phyloP scores from a whole-genome alignment of 2,329 filamentous ascomycete genomes.

The Paracamarosporium sp. region DNA sequence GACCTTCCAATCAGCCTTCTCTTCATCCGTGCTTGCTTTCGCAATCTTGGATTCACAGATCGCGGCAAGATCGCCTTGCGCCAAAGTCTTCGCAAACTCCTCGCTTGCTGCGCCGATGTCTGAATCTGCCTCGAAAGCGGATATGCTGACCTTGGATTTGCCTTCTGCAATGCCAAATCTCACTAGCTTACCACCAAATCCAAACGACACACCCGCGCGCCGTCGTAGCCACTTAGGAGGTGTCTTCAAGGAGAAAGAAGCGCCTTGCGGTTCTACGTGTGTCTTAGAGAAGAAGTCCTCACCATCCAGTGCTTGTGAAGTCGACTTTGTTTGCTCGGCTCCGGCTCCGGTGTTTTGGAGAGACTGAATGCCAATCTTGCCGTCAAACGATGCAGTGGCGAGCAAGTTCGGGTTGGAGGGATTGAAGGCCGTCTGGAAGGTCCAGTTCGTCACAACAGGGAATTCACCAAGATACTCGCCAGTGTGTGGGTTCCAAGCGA shows the following conservation, averaged over 20 bases:
- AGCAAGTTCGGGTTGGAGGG: slow-evolving; percentile 90
- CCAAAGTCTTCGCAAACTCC: slow-evolving; percentile 83
- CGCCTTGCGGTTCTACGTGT: slow-evolving; percentile 87
- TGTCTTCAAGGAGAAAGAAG: slow-evolving; percentile 84
- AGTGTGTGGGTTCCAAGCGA: slow-evolving; percentile 95
- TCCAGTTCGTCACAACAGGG: slow-evolving; percentile 99
- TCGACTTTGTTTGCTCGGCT: slow-evolving; percentile 64
- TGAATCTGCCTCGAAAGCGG: slow-evolving; percentile 86
- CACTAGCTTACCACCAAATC: slow-evolving; percentile 92
- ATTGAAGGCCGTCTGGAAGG: slow-evolving; percentile 93
- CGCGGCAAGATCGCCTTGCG: slow-evolving; percentile 74
- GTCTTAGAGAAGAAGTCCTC: slow-evolving; percentile 97
- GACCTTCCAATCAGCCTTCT: slow-evolving; percentile 95
- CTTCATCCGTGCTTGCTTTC: slow-evolving; percentile 80
- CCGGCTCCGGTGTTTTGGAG: slow-evolving; percentile 90
- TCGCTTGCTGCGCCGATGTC: slow-evolving; percentile 83
- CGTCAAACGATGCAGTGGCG: slow-evolving; percentile 95
- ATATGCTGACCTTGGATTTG: slow-evolving; percentile 80
- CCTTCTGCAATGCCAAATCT: slow-evolving; percentile 74
- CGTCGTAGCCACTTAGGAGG: slow-evolving; percentile 91
- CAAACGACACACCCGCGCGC: slow-evolving; percentile 86
- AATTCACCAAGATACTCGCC: slow-evolving; percentile 90
- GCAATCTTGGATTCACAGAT: slow-evolving; percentile 83
- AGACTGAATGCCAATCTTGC: slow-evolving; percentile 92
- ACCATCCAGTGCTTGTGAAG: slow-evolving; percentile 74